phyloP scores from a whole-genome alignment of 2,329 filamentous ascomycete species.

The Paracoccidioides lutzii region DNA sequence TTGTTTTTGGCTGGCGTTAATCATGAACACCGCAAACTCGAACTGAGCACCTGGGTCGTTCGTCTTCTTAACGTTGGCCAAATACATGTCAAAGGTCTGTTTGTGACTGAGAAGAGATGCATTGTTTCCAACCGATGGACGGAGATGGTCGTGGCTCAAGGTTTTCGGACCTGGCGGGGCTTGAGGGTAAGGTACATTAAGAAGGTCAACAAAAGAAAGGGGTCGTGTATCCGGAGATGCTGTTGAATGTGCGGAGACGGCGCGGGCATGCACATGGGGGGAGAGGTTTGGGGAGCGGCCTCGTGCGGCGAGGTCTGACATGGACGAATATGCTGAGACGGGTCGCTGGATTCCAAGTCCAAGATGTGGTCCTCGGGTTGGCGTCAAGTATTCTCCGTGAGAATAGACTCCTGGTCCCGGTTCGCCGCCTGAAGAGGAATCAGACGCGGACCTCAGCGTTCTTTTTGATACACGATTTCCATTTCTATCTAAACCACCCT shows the following conservation, averaged over 20 bases:
- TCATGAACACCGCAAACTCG: conserved; percentile 89
- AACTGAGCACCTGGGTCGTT: conserved; percentile 84
- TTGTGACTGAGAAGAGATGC: conserved; percentile 81
- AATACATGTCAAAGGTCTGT: conserved; percentile 96
- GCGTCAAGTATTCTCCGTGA: conserved; percentile 49
- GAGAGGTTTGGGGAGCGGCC: conserved; percentile 46
- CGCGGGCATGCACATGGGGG: conserved; percentile 34
- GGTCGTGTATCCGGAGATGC: conserved; percentile 47
- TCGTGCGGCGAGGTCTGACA: conserved; percentile 54
- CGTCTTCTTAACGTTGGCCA: conserved; percentile 93
- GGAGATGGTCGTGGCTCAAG: conserved; percentile 70
- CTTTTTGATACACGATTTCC: conserved; percentile 17
- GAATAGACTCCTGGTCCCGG: conserved; percentile 29
- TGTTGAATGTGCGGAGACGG: conserved; percentile 37
- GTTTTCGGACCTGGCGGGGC: conserved; percentile 51
- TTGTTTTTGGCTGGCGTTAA: conserved; percentile 56
- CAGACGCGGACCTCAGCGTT: conserved; percentile 17
- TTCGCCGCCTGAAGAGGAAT: conserved; percentile 33
- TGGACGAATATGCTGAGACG: conserved; percentile 60
- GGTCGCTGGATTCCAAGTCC: conserved; percentile 54
- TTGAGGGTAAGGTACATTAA: conserved; percentile 65
- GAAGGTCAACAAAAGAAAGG: conserved; percentile 47
- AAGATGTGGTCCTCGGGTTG: conserved; percentile 37
- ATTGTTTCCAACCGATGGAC: conserved; percentile 70
- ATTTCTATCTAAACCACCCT: conserved; percentile 14